These are phyloP conservation scores for Clitopilus passeckerianus DNA, from an alignment of 768 basidiomycete species.

Conservation along the genomic window DNA sequence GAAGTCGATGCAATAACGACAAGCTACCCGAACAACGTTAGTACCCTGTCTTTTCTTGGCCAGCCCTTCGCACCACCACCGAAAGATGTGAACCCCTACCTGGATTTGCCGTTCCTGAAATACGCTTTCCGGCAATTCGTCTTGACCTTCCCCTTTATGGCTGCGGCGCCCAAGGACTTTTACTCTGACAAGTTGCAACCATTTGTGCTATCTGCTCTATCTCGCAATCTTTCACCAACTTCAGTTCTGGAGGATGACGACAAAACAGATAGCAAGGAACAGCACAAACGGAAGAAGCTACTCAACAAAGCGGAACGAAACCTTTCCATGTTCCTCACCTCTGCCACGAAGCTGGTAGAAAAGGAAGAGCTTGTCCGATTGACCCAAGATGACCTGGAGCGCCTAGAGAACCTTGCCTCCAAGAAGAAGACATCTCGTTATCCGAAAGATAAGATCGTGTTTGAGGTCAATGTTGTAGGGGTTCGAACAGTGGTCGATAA, in stretches of 20 bases:
- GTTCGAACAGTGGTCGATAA: conserved; percentile 82
- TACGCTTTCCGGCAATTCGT: conserved; percentile 92
- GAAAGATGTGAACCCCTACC: conserved; percentile 38
- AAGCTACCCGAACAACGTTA: conserved; percentile 39
- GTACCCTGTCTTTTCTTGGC: conserved; percentile 83
- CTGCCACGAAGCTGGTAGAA: conserved; percentile 79
- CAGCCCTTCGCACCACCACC: conserved; percentile 77
- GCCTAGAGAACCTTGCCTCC: conserved; percentile 62
- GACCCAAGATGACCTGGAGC: conserved; percentile 76
- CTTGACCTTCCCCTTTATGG: conserved; percentile 93
- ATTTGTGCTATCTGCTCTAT: conserved; percentile 77
- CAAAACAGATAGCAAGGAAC: conserved; percentile 37
- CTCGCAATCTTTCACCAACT: conserved; percentile 68
- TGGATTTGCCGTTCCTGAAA: conserved; percentile 83
- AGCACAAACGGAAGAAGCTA: conserved; percentile 61
- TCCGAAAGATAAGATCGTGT: conserved; percentile 45
- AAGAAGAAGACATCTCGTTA: conserved; percentile 53
- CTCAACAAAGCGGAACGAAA: conserved; percentile 82
- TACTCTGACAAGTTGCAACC: conserved; percentile 95
- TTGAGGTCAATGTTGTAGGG: conserved; percentile 89
- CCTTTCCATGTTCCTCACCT: conserved; percentile 72
- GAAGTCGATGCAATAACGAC: conserved; percentile 71
- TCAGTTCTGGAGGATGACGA: conserved; percentile 53
- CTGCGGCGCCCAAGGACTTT: conserved; percentile 83
- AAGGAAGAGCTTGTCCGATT: conserved; percentile 88